Conservation (phyloP, 148 eudicot genomes). For the Fallopia convolvulus region DNA sequence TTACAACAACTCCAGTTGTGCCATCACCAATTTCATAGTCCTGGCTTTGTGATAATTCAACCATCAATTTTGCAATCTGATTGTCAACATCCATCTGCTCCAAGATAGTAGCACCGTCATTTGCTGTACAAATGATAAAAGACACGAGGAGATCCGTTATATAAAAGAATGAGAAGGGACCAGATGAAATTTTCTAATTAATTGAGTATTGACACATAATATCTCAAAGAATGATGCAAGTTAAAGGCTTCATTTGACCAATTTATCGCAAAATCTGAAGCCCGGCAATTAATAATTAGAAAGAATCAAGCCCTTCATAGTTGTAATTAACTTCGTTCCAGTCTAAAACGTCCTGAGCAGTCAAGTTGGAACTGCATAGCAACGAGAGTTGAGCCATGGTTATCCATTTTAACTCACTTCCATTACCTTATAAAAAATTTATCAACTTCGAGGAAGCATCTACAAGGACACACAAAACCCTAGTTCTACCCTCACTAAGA, state of each 20-base stretch:
- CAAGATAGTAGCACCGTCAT: slow-evolving; percentile 97
- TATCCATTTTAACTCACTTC: neutral
- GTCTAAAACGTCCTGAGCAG: neutral
- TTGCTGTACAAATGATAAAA: slow-evolving; percentile 35
- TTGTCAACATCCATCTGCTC: slow-evolving; percentile 98
- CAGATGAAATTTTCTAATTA: neutral
- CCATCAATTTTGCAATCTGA: slow-evolving; percentile 96
- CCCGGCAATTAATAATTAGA: neutral
- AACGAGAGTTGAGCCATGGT: neutral
- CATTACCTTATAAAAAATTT: neutral
- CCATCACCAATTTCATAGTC: slow-evolving; percentile 99
- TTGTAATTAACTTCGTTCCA: neutral
- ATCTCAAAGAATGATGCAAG: neutral
- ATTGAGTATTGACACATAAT: neutral
- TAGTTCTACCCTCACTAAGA: neutral
- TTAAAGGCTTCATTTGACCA: neutral
- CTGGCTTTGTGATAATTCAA: slow-evolving; percentile 90
- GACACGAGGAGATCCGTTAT: neutral
- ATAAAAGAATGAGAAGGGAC: neutral
- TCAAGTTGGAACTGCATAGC: neutral
- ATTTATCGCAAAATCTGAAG: neutral
- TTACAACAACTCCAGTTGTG: slow-evolving; percentile 93
- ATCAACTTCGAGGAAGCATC: neutral
- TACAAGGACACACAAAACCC: neutral
- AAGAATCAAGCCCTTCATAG: neutral